Evolutionary conservation across 441 rosid genomes (phyloP), one percentile per base, ranked within the genome.

Genomic region (Melastoma candidum): DNA sequence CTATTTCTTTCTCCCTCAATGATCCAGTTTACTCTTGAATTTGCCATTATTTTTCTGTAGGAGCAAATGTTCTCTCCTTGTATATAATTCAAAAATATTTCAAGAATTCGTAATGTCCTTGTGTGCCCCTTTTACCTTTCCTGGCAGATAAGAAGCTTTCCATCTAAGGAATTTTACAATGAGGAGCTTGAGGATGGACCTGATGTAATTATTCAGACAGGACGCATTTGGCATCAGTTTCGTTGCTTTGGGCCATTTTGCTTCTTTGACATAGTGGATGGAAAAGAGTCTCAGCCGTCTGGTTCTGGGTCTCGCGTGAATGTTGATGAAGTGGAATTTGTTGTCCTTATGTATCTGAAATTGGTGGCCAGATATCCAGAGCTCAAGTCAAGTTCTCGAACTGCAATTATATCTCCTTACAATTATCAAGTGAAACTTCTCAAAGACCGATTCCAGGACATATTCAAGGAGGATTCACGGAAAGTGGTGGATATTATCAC

Each of bases 291-390:
- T 11, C 85, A 84, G 63, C 80, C 89, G 54, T 70, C 92, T 48
- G 92, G 89, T 68, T 82, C 83, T 68, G 96, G 97, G 56, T 92
- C 98, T 43, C 80, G 80, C 70, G 80, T 83, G 44, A 88, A 92
- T 63, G 62, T 61, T 17, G 94, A 82, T 56, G 98, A 92, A 71
- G 75, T 85, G 61, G 98, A 85, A 1, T 92, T 85, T 71, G 85
- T 82, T 48, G 83, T 85, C 46, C 76, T 68, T 56, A 60, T 92
- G 68, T 85, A 82, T 74, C 95, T 83, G 74, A 85, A 77, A 65
- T 68, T 92, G 68, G 90, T 92, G 49, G 70, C 77, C 29, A 71
- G 71, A 76, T 76, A 72, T 72, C 92, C 85, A 0, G 82, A 74
- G 68, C 86, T 92, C 12, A 75, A 83, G 73, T 83, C 95, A 59